Base-by-base conservation (phyloP, 768 basidiomycete species). In the Dioszegia crocea region DNA sequence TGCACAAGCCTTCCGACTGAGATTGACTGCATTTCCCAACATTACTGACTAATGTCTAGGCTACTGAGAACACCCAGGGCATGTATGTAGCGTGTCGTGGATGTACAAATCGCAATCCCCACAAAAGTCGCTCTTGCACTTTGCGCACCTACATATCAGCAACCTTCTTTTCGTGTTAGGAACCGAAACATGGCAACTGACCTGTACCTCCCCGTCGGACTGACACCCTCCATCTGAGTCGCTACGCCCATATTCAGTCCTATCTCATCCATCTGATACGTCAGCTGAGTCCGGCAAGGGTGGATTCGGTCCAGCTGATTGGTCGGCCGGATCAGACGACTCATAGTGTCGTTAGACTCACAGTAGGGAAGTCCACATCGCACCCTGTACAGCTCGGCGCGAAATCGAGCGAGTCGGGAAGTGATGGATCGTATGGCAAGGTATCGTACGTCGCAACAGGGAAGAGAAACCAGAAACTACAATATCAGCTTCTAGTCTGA, bases 61-160 rank as follows among this genome's bases (percentile, higher is more conserved):
- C 49, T 38, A 62, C 39, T 74, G 67, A 6, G 67, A 56, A 58
- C 81, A 82, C 2, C 80, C 80, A 0, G 94, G 92, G 80, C 94
- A 99, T 60, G 89, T 91, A 72, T 97, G 94, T 19, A 97, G 81
- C 21, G 91, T 91, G 62, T 94, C 90, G 67, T 98, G 96, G 4
- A 97, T 86, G 71, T 97, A 96, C 19, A 94, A 83, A 78, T 99
- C 96, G 73, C 96, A 99, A 48, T 98, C 93, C 24, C 86, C 83
- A 74, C 96, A 98, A 71, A 97, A 99, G 73, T 96, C 87, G 49
- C 88, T 79, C 2, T 76, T 68, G 78, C 96, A 98, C 23, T 88
- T 87, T 2, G 87, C 86, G 77, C 96, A 77, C 57, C 74, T 74
- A 56, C 17, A 55, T 8, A 12, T 24, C 26, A 56, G 46, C 30